Percentiles rank a stretch among this genome's conserved stretches.
These are phyloP conservation scores for Parachlorella kessleri DNA, from an alignment of 139 green algal genomes.

Conservation along the genomic window DNA sequence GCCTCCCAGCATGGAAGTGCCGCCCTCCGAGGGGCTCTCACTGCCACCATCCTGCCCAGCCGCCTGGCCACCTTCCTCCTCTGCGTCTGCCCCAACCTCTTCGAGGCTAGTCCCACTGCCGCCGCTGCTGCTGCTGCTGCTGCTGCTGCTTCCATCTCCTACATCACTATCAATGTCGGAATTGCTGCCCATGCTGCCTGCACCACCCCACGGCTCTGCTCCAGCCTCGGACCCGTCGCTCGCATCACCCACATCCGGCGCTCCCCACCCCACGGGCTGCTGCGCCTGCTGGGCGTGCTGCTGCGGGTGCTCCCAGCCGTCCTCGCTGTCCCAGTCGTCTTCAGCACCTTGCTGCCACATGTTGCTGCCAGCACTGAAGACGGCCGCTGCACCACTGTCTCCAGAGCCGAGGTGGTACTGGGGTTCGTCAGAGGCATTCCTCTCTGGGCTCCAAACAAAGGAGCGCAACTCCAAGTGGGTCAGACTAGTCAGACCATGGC, in stretches of 20 bases:
- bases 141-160: not conserved
- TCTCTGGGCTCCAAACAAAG: constrained; percentile 15
- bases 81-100: not conserved
- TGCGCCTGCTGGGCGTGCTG: too few relatives aligned
- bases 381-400: too few relatives aligned
- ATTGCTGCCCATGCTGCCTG: not conserved
- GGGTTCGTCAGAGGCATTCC: too few relatives aligned
- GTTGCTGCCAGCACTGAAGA: not conserved
- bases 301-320: not conserved
- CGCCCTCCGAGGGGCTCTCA: not conserved
- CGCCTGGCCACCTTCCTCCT: not conserved
- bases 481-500: constrained; percentile 8
- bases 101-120: not conserved
- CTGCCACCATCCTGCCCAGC: not conserved
- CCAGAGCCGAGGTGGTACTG: too few relatives aligned
- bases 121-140: not conserved
- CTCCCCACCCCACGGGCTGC: too few relatives aligned
- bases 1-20: not conserved
- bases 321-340: not conserved
- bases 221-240: too few relatives aligned
- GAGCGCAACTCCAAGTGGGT: constrained; percentile 17
- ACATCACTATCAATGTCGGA: too few relatives aligned
- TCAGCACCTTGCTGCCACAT: not conserved
- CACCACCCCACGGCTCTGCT: too few relatives aligned
- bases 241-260: too few relatives aligned